These are phyloP conservation scores for Neohortaea acidophila DNA, from an alignment of 495 filamentous ascomycete genomes.

Conservation along the genomic window DNA sequence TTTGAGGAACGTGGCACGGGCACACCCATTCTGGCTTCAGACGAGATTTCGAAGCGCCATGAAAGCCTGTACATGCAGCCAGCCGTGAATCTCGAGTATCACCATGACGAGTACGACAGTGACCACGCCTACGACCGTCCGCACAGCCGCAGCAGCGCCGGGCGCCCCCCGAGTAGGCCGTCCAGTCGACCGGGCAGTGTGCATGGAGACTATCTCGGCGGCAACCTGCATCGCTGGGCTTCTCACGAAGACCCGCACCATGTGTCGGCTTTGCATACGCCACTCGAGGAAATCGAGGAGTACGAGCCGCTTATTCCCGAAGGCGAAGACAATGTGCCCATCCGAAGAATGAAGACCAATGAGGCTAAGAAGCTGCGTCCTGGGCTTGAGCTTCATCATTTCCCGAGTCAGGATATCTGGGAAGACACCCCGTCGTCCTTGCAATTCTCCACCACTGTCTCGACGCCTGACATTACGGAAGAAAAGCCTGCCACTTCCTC, in stretches of 20 bases:
- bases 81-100: constrained; percentile 55
- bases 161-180: constrained; percentile 48
- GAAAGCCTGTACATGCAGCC: constrained; percentile 48
- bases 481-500: constrained; percentile 18
- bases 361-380: constrained; percentile 50
- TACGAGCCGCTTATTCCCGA: constrained; percentile 93
- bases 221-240: constrained; percentile 32
- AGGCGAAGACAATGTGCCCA: constrained; percentile 47
- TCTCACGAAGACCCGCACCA: constrained; percentile 41
- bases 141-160: constrained; percentile 32
- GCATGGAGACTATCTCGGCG: constrained; percentile 31
- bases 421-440: constrained; percentile 86
- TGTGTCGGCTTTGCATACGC: constrained; percentile 46
- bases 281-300: constrained; percentile 79
- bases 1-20: constrained; percentile 40
- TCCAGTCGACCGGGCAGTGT: constrained; percentile 57
- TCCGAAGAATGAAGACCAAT: constrained; percentile 38
- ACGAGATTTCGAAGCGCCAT: constrained; percentile 73
- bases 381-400: constrained; percentile 49
- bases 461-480: constrained; percentile 52
- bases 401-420: constrained; percentile 92
- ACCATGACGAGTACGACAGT: constrained; percentile 41
- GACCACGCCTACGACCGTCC: constrained; percentile 20
- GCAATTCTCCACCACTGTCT: constrained; percentile 69
- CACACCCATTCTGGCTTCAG: constrained; percentile 78